Evolutionary conservation across 495 filamentous ascomycete genomes (phyloP), one percentile per base, ranked within the genome.

Genomic region (Xylaria intraflava): DNA sequence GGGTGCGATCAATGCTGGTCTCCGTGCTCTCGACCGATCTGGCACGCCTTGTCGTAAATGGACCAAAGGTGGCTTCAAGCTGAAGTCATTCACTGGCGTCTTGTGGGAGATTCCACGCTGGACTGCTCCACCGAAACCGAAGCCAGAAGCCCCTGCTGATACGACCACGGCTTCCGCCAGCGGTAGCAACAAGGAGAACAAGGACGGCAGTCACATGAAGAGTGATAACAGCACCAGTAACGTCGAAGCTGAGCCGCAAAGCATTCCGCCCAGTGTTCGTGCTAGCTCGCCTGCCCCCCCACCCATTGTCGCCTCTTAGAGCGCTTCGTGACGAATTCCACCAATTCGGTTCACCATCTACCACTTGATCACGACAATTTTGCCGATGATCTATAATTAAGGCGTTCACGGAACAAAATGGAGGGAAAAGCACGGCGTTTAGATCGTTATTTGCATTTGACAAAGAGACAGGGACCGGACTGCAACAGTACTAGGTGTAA

Each of bases 1-100:
- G 62, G 93, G 93, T 51, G 92, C 92, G 51, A 98, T 98, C 76
- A 98, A 98, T 65, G 93, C 94, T 45, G 87, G 89, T 49, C 83
- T 98, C 29, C 88, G 93, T 45, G 94, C 93, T 4, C 83, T 98
- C 39, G 93, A 98, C 68, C 85, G 92, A 35, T 85, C 83, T 1
- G 89, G 90, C 42, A 85, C 90, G 54, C 89, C 92, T 2, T 96
- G 92, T 65, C 87, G 94, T 52, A 91, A 85, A 64, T 98, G 93
- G 93, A 73, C 82, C 59, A 88, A 83, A 66, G 87, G 88, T 46
- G 81, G 83, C 22, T 83, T 97, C 58, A 82, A 79, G 45, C 69
- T 98, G 51, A 93, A 95, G 77, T 93, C 84, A 61, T 98, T 98
- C 67, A 98, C 93, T 2, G 94, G 94, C 27, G 78, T 90, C 12